These are phyloP conservation scores for Termitomyces heimii DNA, from an alignment of 768 basidiomycete species.

Conservation along the genomic window DNA sequence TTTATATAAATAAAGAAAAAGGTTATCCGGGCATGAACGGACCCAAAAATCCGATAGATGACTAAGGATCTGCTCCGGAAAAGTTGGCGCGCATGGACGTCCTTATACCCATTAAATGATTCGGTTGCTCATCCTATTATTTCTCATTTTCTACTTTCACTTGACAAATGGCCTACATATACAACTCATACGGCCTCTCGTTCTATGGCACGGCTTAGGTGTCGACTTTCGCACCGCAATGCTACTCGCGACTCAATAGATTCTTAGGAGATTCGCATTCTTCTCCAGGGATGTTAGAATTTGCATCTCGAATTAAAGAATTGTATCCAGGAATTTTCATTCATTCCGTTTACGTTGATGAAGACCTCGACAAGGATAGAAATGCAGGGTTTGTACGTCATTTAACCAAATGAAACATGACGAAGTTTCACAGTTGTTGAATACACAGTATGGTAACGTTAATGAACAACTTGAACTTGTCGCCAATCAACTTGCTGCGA, in stretches of 20 bases:
- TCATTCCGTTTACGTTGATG: slow-evolving; percentile 65
- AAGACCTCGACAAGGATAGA: slow-evolving; percentile 56
- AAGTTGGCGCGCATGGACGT: not conserved
- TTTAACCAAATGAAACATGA: not conserved
- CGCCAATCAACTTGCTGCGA: slow-evolving; percentile 53
- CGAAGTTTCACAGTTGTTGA: not conserved
- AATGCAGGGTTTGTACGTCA: slow-evolving; percentile 66
- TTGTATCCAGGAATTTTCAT: slow-evolving; percentile 74
- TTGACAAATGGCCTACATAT: not conserved
- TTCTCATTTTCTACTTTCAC: not conserved
- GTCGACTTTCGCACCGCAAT: not conserved
- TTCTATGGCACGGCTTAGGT: slow-evolving; percentile 75
- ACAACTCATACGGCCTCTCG: slow-evolving; percentile 42
- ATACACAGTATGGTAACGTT: slow-evolving; percentile 67
- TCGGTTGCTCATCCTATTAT: not conserved
- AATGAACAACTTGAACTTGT: slow-evolving; percentile 64
- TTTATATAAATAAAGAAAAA: not conserved
- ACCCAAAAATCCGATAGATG: not conserved
- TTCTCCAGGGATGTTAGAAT: slow-evolving; percentile 68
- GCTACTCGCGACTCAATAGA: not conserved
- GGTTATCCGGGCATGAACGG: not conserved
- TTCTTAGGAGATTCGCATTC: slow-evolving; percentile 65
- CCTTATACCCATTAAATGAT: not conserved
- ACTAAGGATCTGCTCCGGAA: not conserved
- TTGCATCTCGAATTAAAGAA: slow-evolving; percentile 49